Percentiles rank a stretch among this genome's conserved stretches.
Conservation (phyloP, 306 rosid genomes). For the Begonia fuchsioides region DNA sequence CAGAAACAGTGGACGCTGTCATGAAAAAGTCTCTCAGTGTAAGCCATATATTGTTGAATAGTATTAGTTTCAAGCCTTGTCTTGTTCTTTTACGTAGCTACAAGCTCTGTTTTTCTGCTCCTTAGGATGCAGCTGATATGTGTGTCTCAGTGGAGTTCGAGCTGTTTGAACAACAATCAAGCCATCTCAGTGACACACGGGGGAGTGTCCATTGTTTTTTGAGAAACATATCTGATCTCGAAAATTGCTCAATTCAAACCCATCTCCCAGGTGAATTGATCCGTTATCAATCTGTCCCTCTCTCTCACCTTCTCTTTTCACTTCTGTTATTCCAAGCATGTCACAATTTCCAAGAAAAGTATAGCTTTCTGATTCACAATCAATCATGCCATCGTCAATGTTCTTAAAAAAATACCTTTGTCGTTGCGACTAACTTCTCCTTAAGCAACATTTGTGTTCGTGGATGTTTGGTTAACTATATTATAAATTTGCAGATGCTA, state of each 20-base stretch:
- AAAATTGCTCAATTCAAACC: conserved; percentile 51
- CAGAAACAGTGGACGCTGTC: conserved; percentile 31
- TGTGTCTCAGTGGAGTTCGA: conserved; percentile 63
- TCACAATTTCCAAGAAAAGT: too few species aligned
- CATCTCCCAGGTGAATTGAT: conserved; percentile 36
- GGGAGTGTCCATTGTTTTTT: conserved; percentile 34
- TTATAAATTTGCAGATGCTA: conserved; percentile 40
- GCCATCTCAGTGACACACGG: conserved; percentile 33
- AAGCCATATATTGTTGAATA: conserved; percentile 11
- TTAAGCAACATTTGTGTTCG: too few species aligned
- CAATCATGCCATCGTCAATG: too few species aligned
- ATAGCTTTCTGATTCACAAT: too few species aligned
- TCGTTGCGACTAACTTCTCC: too few species aligned
- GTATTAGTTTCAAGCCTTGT: background rate
- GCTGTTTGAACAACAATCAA: conserved; percentile 46
- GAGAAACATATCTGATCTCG: conserved; percentile 41
- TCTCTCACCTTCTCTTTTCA: too few species aligned
- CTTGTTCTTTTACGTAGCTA: conserved; percentile 1
- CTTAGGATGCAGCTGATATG: conserved; percentile 52
- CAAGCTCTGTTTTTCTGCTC: background rate
- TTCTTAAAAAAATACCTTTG: too few species aligned
- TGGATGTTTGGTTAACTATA: background rate
- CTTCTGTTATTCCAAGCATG: too few species aligned
- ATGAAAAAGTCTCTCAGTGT: conserved; percentile 47
- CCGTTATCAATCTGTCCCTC: too few species aligned